phyloP scores from a whole-genome alignment of 805 yeast species.

The Saturnispora halmiae region DNA sequence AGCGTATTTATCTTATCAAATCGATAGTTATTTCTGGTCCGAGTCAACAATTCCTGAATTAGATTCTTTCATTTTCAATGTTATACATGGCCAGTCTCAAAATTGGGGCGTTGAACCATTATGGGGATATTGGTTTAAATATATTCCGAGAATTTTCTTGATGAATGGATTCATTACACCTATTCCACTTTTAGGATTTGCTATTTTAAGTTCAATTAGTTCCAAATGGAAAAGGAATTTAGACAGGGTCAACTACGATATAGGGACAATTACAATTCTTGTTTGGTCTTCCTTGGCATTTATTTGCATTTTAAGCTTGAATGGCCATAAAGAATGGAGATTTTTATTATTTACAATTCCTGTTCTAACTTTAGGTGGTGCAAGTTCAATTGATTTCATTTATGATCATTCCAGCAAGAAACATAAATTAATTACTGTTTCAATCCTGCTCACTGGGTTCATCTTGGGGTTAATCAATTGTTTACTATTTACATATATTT shows the following conservation, averaged over 20 bases:
- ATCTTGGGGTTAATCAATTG: constrained; percentile 33
- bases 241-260: constrained; percentile 23
- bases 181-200: neutral
- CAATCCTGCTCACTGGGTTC: constrained; percentile 28
- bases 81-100: constrained; percentile 60
- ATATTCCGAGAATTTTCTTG: constrained; percentile 38
- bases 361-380: constrained; percentile 34
- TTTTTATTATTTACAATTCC: constrained; percentile 75
- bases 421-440: constrained; percentile 16
- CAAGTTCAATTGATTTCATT: constrained; percentile 9
- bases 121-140: constrained; percentile 52
- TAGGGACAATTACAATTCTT: constrained; percentile 34
- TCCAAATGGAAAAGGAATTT: neutral
- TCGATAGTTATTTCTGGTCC: constrained; percentile 78
- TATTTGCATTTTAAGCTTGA: constrained; percentile 60
- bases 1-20: constrained; percentile 33
- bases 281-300: constrained; percentile 45
- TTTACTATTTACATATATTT: constrained; percentile 45
- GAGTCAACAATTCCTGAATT: constrained; percentile 55
- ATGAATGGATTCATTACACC: constrained; percentile 7
- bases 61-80: constrained; percentile 63
- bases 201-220: neutral
- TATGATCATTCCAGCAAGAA: no score
- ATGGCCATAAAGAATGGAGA: constrained; percentile 93
- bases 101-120: constrained; percentile 85